Conservation (phyloP, 768 basidiomycete genomes). For the Rhizopogon vesiculosus region DNA sequence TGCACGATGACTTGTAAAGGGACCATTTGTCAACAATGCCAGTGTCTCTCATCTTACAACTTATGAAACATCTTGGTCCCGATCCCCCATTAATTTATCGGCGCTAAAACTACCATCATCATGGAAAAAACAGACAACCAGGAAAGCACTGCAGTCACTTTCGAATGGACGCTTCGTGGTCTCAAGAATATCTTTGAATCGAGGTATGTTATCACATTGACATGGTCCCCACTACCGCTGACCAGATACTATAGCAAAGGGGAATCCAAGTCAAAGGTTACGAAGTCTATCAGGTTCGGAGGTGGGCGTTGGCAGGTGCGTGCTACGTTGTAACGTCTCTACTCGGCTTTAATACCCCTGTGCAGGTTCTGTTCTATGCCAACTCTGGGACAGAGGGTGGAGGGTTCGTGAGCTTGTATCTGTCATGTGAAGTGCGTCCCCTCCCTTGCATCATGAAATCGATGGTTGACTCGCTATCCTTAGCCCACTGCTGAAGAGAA, state of each 20-base stretch:
- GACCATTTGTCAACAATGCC: background rate
- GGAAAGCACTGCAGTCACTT: conserved; percentile 54
- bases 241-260: conserved; percentile 45
- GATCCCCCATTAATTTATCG: background rate
- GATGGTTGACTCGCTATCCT: conserved; percentile 1
- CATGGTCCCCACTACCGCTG: background rate
- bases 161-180: conserved; percentile 76
- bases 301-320: conserved; percentile 70
- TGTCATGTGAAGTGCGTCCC: conserved; percentile 72
- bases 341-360: background rate
- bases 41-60: background rate
- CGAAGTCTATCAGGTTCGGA: conserved; percentile 73
- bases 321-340: conserved; percentile 6
- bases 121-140: conserved; percentile 36
- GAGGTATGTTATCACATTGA: conserved; percentile 33
- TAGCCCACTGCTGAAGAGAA: conserved; percentile 78
- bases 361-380: conserved; percentile 76
- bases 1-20: background rate
- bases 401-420: conserved; percentile 67
- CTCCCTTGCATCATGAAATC: background rate
- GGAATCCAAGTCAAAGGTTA: conserved; percentile 73
- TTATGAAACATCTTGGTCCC: background rate
- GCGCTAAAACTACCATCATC: background rate
- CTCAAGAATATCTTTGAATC: conserved; percentile 72
- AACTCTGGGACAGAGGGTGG: conserved; percentile 69